Conservation (phyloP, 495 filamentous ascomycete species). For the Neohortaea acidophila region DNA sequence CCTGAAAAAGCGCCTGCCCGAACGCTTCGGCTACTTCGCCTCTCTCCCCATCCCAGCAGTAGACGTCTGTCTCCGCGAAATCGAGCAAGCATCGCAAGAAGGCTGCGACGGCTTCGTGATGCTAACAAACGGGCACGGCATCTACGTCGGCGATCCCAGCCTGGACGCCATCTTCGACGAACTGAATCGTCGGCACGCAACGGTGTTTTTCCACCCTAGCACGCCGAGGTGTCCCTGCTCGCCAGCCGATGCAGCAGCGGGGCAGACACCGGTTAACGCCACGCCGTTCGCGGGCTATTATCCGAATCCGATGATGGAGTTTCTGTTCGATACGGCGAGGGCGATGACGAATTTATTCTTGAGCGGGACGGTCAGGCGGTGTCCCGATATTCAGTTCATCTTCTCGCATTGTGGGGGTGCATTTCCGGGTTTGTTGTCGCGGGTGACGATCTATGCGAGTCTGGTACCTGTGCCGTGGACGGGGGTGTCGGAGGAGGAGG, state of each 20-base stretch:
- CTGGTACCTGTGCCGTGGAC: slow-evolving; percentile 14
- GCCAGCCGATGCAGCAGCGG: slow-evolving; percentile 8
- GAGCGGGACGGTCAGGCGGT: slow-evolving; percentile 31
- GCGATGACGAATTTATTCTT: slow-evolving; percentile 35
- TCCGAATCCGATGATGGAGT: slow-evolving; percentile 38
- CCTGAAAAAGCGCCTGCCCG: slow-evolving; percentile 26
- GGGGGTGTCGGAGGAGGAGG: slow-evolving; percentile 3
- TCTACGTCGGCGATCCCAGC: slow-evolving; percentile 34
- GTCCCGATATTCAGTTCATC: slow-evolving; percentile 33
- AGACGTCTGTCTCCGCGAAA: slow-evolving; percentile 30
- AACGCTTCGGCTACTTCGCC: slow-evolving; percentile 35
- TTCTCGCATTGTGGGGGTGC: slow-evolving; percentile 36
- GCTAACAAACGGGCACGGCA: slow-evolving; percentile 33
- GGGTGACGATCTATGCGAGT: slow-evolving; percentile 28
- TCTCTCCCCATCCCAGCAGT: slow-evolving; percentile 37
- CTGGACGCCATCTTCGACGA: slow-evolving; percentile 31
- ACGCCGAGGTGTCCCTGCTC: slow-evolving; percentile 19
- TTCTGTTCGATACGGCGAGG: slow-evolving; percentile 40
- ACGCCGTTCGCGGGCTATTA: slow-evolving; percentile 20
- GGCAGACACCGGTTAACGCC: slow-evolving; percentile 8
- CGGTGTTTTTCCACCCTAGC: slow-evolving; percentile 41
- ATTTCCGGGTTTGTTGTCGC: slow-evolving; percentile 31
- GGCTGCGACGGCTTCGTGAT: slow-evolving; percentile 36
- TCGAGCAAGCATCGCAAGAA: slow-evolving; percentile 28
- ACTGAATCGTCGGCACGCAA: slow-evolving; percentile 21